Base-by-base conservation (phyloP, 768 basidiomycete genomes). In the Suillus plorans region DNA sequence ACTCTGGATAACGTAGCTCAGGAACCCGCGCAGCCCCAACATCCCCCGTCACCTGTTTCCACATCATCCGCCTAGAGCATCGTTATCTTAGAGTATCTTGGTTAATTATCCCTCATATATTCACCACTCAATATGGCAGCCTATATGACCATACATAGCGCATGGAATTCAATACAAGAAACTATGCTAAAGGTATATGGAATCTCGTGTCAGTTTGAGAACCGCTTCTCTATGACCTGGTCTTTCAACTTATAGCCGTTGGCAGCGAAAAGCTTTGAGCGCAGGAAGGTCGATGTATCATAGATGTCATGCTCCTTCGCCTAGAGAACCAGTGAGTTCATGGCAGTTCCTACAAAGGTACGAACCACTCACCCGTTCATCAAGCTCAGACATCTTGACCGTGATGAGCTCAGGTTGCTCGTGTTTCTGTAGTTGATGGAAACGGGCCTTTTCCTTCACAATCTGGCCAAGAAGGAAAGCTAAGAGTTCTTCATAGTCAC, bases 301-400 rank as follows among this genome's bases (percentile, higher is more conserved):
- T 90, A 98, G 59, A 99, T 98, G 68, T 99, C 97, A 69, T 97
- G 90, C 59, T 98, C 97, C 73, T 97, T 97, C 10, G 95, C 94
- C 95, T 97, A 69, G 13, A 64, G 55, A 49, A 57, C 20, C 25
- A 25, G 61, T 72, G 60, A 75, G 69, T 59, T 13, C 34, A 20
- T 31, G 14, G 58, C 37, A 9, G 13, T 7, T 60, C 47, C 65
- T 4, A 58, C 13, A 7, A 63, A 20, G 50, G 28, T 8, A 28
- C 10, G 36, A 37, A 37, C 25, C 20, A 80, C 89, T 71, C 71
- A 95, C 97, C 75, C 94, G 83, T 67, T 91, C 90, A 70, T 98
- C 94, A 20, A 99, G 85, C 68, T 97, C 95, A 12, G 88, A 77
- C 34, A 92, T 76, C 69, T 91, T 91, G 72, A 98, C 83, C 1